phyloP scores from a whole-genome alignment of 2,329 filamentous ascomycete genomes.

The Colletotrichum truncatum region DNA sequence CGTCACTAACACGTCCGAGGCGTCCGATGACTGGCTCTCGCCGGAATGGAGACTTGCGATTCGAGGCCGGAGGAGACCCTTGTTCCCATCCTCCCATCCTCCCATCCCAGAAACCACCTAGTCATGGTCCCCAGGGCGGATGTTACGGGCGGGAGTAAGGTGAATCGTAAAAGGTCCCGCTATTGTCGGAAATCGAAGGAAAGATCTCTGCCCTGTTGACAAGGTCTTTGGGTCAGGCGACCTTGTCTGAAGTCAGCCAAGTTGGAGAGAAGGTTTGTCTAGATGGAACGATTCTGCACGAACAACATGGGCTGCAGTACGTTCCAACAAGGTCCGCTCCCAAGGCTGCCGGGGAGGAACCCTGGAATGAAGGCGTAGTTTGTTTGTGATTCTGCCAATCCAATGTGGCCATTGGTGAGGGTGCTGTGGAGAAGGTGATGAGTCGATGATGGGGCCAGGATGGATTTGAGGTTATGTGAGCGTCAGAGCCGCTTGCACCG shows the following conservation, averaged over 20 bases:
- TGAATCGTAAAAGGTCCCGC: not conserved
- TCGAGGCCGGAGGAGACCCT: not conserved
- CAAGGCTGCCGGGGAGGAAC: constrained; percentile 9
- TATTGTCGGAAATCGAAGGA: not conserved
- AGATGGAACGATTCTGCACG: not conserved
- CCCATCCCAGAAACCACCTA: not conserved
- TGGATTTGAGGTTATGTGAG: constrained; percentile 6
- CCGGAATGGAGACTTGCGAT: not conserved
- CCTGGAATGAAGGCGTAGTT: not conserved
- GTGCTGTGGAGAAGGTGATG: not conserved
- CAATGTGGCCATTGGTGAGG: not conserved
- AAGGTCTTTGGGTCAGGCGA: constrained; percentile 17
- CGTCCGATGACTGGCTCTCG: not conserved
- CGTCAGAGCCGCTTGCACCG: constrained; percentile 5
- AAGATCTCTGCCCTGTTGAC: not conserved
- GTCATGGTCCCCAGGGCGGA: not conserved
- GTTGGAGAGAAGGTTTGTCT: constrained; percentile 6
- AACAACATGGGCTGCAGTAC: not conserved
- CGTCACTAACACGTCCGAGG: not conserved
- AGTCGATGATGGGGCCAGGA: constrained; percentile 12
- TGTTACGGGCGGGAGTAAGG: constrained; percentile 3
- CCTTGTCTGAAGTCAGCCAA: constrained; percentile 14
- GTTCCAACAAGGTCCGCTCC: constrained; percentile 1
- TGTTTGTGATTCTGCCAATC: not conserved
- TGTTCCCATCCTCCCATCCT: not conserved